Conservation (phyloP, 805 yeast species). For the Sugiyamaella mastotermitis region DNA sequence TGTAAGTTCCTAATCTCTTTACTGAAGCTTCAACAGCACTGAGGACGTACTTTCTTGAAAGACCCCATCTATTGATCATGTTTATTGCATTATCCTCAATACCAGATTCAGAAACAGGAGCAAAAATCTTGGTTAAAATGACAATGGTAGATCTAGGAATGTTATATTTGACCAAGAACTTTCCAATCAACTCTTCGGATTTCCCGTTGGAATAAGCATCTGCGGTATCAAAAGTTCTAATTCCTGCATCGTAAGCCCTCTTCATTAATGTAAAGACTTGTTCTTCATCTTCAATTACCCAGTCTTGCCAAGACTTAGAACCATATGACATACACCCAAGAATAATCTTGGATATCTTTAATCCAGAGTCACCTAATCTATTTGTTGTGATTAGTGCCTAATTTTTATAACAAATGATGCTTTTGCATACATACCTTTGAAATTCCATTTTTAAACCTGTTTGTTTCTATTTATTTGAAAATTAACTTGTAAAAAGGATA, state of each 20-base stretch:
- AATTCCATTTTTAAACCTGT: no score
- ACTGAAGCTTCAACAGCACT: slow-evolving; percentile 39
- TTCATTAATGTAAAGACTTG: slow-evolving; percentile 39
- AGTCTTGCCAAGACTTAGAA: slow-evolving; percentile 32
- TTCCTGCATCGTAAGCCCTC: slow-evolving; percentile 39
- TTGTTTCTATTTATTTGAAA: no score
- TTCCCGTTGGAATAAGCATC: slow-evolving; percentile 39
- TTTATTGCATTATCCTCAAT: slow-evolving; percentile 48
- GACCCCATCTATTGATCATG: slow-evolving; percentile 33
- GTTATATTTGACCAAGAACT: slow-evolving; percentile 44
- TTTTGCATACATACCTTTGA: no score
- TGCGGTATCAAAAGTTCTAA: slow-evolving; percentile 42
- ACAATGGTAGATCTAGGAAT: slow-evolving; percentile 51
- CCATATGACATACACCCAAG: slow-evolving; percentile 38
- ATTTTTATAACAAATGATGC: no score
- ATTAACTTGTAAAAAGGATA: no score
- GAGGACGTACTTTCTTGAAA: slow-evolving; percentile 41
- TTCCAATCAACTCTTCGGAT: slow-evolving; percentile 46
- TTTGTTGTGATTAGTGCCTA: no score
- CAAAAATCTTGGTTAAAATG: slow-evolving; percentile 43
- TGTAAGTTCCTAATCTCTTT: slow-evolving; percentile 41
- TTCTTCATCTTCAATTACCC: slow-evolving; percentile 43
- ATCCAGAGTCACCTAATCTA: slow-evolving; percentile 34
- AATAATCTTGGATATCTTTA: slow-evolving; percentile 32
- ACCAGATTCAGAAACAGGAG: slow-evolving; percentile 36